Evolutionary conservation across 331 rosid genomes (phyloP).

Genomic region (Telfairia occidentalis): DNA sequence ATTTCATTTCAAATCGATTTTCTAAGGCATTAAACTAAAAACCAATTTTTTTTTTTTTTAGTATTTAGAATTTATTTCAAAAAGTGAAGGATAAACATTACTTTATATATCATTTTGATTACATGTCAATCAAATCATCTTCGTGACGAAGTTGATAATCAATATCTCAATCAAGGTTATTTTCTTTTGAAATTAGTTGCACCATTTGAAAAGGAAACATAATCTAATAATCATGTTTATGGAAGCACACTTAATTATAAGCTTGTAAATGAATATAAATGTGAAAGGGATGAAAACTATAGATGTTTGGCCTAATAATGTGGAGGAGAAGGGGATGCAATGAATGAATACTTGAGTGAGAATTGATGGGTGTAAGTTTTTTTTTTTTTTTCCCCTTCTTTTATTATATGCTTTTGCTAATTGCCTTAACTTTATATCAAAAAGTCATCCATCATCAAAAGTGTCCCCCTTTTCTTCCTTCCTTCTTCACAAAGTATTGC

Average conservation of each 20-base stretch:
- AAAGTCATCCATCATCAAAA: slow-evolving; percentile 15
- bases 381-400: too few species aligned
- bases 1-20: neutral
- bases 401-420: neutral
- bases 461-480: neutral
- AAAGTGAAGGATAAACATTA: neutral
- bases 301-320: slow-evolving; percentile 1
- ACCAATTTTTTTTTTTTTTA: neutral
- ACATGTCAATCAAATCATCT: neutral
- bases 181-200: neutral
- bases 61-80: neutral
- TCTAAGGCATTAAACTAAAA: neutral
- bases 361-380: neutral
- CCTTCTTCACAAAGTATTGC: slow-evolving; percentile 5
- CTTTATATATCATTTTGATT: neutral
- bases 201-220: neutral
- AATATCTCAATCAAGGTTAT: neutral
- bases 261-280: neutral
- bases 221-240: neutral
- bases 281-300: slow-evolving; percentile 1
- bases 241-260: neutral
- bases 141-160: neutral
- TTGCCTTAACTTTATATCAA: slow-evolving; percentile 9
- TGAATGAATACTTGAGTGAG: slow-evolving; percentile 7
- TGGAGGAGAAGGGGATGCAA: neutral